Base-by-base conservation (phyloP, 192 early-diverging fungal species). In the Jimgerdemannia flammicorona region DNA sequence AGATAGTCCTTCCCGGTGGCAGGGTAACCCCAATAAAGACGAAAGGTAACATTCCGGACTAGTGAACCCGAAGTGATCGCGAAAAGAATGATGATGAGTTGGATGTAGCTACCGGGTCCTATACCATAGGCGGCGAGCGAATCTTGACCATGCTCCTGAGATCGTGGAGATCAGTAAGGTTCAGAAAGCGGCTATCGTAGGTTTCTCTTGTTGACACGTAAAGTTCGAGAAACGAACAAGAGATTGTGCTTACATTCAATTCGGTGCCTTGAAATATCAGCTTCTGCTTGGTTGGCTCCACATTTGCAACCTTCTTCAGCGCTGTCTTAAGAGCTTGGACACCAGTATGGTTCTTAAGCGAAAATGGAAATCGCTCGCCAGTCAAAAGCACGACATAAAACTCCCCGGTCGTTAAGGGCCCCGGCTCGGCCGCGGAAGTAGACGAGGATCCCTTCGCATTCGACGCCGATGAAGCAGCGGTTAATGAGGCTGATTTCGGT, bases 61-160 rank as follows among this genome's bases (percentile, higher is more conserved):
- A 71, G 10, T 63, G 72, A 67, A 44, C 64, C 72, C 40, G 40
- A 54, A 40, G 70, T 69, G 43, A 77, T 77, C 18, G 20, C 42
- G 69, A 73, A 77, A 66, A 77, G 72, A 39, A 77, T 69, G 20
- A 77, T 66, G 69, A 77, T 77, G 14, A 77, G 40, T 59, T 77
- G 76, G 18, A 77, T 69, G 42, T 67, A 43, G 68, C 76, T 69
- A 19, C 66, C 66, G 4, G 73, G 64, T 6, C 66, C 64, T 19
- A 77, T 74, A 39, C 44, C 44, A 59, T 69, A 74, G 63, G 72
- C 65, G 4, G 40, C 11, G 39, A 77, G 66, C 43, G 49, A 59
- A 40, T 64, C 65, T 6, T 17, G 10, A 3, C 17, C 8, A n/a
- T 4, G 8, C 18, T 10, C 43, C 54, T 43, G 49, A 29, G n/a